Base-by-base conservation (phyloP, 306 rosid genomes). In the Rubus parviflorus region DNA sequence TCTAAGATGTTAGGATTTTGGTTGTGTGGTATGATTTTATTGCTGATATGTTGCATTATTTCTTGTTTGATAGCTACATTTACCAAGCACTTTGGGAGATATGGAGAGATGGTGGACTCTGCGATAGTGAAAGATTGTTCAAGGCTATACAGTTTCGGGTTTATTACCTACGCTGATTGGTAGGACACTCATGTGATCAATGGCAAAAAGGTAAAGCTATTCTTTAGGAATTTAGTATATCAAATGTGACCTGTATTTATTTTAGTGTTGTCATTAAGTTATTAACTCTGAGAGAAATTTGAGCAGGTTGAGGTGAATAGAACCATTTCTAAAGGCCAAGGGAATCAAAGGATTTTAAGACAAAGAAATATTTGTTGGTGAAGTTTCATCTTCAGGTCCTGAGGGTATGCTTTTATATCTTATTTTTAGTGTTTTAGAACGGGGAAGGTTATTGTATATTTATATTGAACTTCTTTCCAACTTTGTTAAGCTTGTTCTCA, bases 101-200 rank as follows among this genome's bases (percentile, higher is more conserved):
- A 87, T 70, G 98, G 94, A 53, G 92, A 91, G 88, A 89, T 91
- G 42, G 89, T 86, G 8, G 97, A 89, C 69, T 89, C 97, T 4
- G 94, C 91, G 54, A 89, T 93, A 45, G 86, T 90, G 98, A 93
- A 89, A 72, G 98, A 90, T 56, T 92, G 95, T 30, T 93, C 88
- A 22, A 94, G 96, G n/a, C 88, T 30, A 88, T 74, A 88, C 89
- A 19, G 88, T 91, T 30, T 30, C 35, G 35, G 35, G 35, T 30
- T 30, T 30, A 30, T 30, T 30, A 30, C 35, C 9, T 93, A 90
- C 51, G 91, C 90, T 2, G 89, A 93, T 84, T 91, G 92, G 70
- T 82, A 86, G 78, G 98, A 93, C 40, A 25, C 35, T 30, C 35
- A 30, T 30, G 35, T 30, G 88, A 49, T 88, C 35, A 30, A 1